A percentile compares a stretch with the other conserved stretches of the same genome.
These are phyloP conservation scores for Pseudocercospora macadamiae DNA, from an alignment of 2,329 filamentous ascomycete genomes.

Conservation along the genomic window DNA sequence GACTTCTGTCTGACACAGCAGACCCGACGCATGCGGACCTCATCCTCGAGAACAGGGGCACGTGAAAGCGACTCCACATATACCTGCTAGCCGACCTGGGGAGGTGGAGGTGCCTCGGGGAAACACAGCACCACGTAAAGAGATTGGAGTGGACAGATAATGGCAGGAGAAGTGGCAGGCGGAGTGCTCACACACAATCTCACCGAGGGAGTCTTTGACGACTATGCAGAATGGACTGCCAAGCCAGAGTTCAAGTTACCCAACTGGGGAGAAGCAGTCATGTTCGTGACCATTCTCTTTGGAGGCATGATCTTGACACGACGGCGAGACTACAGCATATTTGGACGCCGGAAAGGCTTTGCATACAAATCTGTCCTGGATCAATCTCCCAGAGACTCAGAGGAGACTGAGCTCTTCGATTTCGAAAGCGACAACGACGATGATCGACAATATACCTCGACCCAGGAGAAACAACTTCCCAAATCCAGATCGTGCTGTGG, in stretches of 20 bases:
- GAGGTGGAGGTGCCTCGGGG: slow-evolving; percentile 3
- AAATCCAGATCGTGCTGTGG: slow-evolving; percentile 58
- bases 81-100: background rate
- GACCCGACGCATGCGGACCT: background rate
- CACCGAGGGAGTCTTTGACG: slow-evolving; percentile 15
- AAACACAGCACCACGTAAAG: background rate
- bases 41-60: background rate
- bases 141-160: background rate
- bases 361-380: slow-evolving; percentile 41
- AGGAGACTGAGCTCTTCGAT: slow-evolving; percentile 42
- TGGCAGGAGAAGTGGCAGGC: slow-evolving; percentile 14
- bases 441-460: slow-evolving; percentile 35
- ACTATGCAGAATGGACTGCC: slow-evolving; percentile 22
- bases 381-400: slow-evolving; percentile 9
- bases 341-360: slow-evolving; percentile 32
- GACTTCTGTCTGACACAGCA: background rate
- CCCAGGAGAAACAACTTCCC: slow-evolving; percentile 45
- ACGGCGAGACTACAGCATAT: slow-evolving; percentile 48
- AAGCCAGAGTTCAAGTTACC: slow-evolving; percentile 25
- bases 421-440: slow-evolving; percentile 42
- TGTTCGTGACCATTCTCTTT: slow-evolving; percentile 55
- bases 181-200: slow-evolving; percentile 11
- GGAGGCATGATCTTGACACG: slow-evolving; percentile 54
- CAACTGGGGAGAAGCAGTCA: slow-evolving; percentile 32
- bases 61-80: background rate